Evolutionary conservation across 2,329 filamentous ascomycete species (phyloP).

Genomic region (Delphinella strobiligena): DNA sequence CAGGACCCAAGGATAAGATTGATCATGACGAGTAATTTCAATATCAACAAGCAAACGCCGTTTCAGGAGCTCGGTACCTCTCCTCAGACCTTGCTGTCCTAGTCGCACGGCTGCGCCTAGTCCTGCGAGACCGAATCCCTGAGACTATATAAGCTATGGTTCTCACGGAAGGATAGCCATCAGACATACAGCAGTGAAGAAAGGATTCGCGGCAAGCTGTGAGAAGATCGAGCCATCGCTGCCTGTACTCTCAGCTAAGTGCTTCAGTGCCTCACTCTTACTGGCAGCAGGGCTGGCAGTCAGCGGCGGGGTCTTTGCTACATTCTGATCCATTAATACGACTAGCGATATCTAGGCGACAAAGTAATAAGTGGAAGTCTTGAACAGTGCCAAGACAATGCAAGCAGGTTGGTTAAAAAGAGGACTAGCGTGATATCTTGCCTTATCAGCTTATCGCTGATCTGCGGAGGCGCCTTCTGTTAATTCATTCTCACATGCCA

Average conservation of each 20-base stretch:
- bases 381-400: background rate
- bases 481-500: background rate
- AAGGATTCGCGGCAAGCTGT: slow-evolving; percentile 38
- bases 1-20: slow-evolving; percentile 86
- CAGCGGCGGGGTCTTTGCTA: slow-evolving; percentile 12
- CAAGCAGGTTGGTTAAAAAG: no score
- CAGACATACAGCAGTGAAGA: slow-evolving; percentile 39
- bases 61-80: slow-evolving; percentile 61
- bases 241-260: slow-evolving; percentile 20
- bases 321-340: slow-evolving; percentile 23
- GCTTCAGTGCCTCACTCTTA: slow-evolving; percentile 24
- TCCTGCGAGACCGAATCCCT: slow-evolving; percentile 74
- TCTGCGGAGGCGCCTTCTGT: background rate
- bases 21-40: slow-evolving; percentile 88
- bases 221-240: slow-evolving; percentile 28
- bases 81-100: slow-evolving; percentile 63
- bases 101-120: slow-evolving; percentile 73
- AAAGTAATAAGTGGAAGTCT: background rate
- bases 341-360: background rate
- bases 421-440: no score
- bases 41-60: slow-evolving; percentile 85
- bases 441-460: background rate
- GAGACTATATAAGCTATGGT: background rate
- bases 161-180: no score
- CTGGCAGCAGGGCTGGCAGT: slow-evolving; percentile 8